phyloP scores from a whole-genome alignment of 2,329 filamentous ascomycete genomes.

The Lecanoromycetidae sp. region DNA sequence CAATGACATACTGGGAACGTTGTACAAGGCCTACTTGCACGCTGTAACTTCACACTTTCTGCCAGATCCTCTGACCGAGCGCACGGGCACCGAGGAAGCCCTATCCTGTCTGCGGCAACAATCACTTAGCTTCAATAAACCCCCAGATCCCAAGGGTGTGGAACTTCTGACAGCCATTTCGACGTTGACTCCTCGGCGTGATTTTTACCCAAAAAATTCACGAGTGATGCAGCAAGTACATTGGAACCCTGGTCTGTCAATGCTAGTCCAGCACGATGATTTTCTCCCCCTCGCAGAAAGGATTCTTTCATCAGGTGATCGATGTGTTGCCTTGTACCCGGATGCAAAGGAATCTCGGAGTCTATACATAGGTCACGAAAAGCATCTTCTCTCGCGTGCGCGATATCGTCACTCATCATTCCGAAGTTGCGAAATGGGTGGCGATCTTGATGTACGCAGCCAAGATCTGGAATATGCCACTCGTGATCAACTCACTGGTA shows the following conservation, averaged over 20 bases:
- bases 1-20: constrained; percentile 16
- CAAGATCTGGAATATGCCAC: constrained; percentile 4
- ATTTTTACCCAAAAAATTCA: constrained; percentile 22
- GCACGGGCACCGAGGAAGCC: constrained; percentile 25
- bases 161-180: constrained; percentile 19
- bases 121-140: constrained; percentile 14
- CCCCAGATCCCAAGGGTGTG: constrained; percentile 13
- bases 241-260: constrained; percentile 19
- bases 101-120: constrained; percentile 20
- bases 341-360: neutral
- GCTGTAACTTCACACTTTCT: constrained; percentile 27
- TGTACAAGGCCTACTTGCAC: constrained; percentile 27
- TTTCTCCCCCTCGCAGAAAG: constrained; percentile 9
- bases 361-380: neutral
- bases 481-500: constrained; percentile 11
- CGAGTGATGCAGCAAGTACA: constrained; percentile 20
- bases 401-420: neutral
- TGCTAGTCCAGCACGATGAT: constrained; percentile 19
- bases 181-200: constrained; percentile 20
- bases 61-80: constrained; percentile 26
- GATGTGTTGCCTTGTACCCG: neutral
- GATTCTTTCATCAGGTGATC: neutral
- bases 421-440: neutral
- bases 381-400: neutral
- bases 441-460: neutral